phyloP scores from a whole-genome alignment of 2,329 filamentous ascomycete species.

The Teratosphaeria nubilosa region DNA sequence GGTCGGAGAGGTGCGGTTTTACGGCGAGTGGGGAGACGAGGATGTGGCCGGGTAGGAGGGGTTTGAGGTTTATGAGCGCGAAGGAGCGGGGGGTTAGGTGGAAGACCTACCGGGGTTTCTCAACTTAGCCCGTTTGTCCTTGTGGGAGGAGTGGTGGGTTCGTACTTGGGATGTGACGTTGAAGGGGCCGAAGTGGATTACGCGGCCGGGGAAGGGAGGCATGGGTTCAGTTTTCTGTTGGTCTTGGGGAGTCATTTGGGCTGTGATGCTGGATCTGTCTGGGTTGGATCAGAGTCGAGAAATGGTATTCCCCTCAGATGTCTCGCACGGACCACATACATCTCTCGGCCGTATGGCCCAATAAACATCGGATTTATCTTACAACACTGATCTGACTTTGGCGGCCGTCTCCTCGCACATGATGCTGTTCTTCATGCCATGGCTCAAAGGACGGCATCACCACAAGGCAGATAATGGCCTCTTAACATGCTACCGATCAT shows the following conservation, averaged over 20 bases:
- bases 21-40: slow-evolving; percentile 71
- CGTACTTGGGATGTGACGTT: slow-evolving; percentile 35
- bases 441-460: no score
- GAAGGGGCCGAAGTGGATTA: slow-evolving; percentile 35
- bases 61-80: slow-evolving; percentile 91
- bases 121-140: slow-evolving; percentile 5
- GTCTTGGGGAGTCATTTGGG: background rate
- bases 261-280: background rate
- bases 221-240: slow-evolving; percentile 9
- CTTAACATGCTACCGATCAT: no score
- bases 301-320: background rate
- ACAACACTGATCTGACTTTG: no score
- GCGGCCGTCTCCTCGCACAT: no score
- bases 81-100: slow-evolving; percentile 69
- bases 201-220: slow-evolving; percentile 30
- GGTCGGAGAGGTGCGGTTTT: slow-evolving; percentile 59
- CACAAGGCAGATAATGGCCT: no score
- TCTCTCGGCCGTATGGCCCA: no score
- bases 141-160: slow-evolving; percentile 2
- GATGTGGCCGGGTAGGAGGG: slow-evolving; percentile 84
- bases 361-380: no score
- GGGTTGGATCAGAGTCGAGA: background rate
- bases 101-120: slow-evolving; percentile 59
- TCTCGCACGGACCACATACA: no score
- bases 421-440: no score